Evolutionary conservation across 345 rosid genomes (phyloP), one percentile per base, ranked within the genome.

Genomic region (Hypericum androsaemum): DNA sequence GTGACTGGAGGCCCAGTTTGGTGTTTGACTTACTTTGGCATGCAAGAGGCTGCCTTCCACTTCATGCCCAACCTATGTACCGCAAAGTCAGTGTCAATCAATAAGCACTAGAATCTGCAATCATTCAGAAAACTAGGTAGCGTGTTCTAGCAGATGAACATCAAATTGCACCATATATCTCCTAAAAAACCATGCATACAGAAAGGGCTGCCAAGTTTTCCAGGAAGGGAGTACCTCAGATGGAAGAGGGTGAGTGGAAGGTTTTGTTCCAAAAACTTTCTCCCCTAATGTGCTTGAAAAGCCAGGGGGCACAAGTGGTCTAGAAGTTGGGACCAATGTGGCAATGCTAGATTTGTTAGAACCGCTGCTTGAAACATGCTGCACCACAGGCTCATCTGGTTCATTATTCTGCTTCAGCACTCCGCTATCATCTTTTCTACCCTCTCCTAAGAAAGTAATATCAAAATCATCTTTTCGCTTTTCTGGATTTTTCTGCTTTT

Each of bases 271-370:
- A 54, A 54, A 44, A 61, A 64, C 76, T 64, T 66, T 76, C 59
- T 77, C 95, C 51, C 64, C 63, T 57, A 56, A 6, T 50, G 78
- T 32, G 61, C 72, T 67, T 6, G 82, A 58, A 74, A 92, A 92
- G 50, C 98, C 97, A 6, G 98, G 98, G 41, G 98, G 98, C 60
- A 92, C 98, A 68, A 81, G 95, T 57, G 98, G 98, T 66, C 94
- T 78, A 53, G 88, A 69, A 56, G 81, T 84, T 62, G 71, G 74
- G 55, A 68, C 69, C 68, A 76, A 86, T n/a, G 71, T 43, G 46
- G 74, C 66, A 37, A 70, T 37, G 61, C 71, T 54, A 53, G 71
- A 47, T 67, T 77, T 80, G 6, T 74, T 70, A 42, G 75, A 64
- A 49, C 68, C 76, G 57, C 36, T 61, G 44, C 35, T 58, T 47